Base-by-base conservation (phyloP, 2,329 filamentous ascomycete genomes). In the Neonectria magnoliae region DNA sequence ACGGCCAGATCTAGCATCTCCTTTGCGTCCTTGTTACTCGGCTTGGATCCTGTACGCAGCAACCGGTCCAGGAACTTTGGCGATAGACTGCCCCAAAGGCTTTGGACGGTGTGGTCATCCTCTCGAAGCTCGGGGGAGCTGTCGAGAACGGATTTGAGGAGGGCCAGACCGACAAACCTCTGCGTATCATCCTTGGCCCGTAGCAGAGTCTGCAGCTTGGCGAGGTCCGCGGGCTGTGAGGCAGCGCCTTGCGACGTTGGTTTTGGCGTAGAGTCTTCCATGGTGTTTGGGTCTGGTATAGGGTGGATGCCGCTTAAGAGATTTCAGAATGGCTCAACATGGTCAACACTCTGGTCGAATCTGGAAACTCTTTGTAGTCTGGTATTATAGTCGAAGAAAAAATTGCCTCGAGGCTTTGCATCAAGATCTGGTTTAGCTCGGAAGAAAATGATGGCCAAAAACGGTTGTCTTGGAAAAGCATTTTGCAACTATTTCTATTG, bases 61-160 rank as follows among this genome's bases (percentile, higher is more conserved):
- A 92, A 78, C 20, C 89, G 84, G 75, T 90, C 88, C 3, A 92
- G 76, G 70, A 92, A 92, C 65, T 83, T 90, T 66, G 85, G 79
- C 3, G 89, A 85, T 22, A 92, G 82, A 33, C 83, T 82, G 36
- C 82, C 78, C 90, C 90, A 92, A 45, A 91, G 78, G 14, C 75
- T 75, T n/a, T 77, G 71, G 5, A 90, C 71, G 8, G 73, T 75
- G 2, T 77, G 76, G 10, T 81, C 78, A 75, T 89, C 82, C 57
- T 82, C 77, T 48, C 82, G 82, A 22, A 89, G 76, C n/a, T 82
- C 76, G 22, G 82, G 77, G 6, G 86, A 84, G 73, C 87, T 88
- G 76, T 91, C 89, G 33, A 92, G 81, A 13, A 90, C 78, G n/a
- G 87, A 86, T 71, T 89, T 90, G 55, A 92, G 82, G 22, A 92